Base-by-base conservation (phyloP, 129 eudicot species). In the Arctium minus region DNA sequence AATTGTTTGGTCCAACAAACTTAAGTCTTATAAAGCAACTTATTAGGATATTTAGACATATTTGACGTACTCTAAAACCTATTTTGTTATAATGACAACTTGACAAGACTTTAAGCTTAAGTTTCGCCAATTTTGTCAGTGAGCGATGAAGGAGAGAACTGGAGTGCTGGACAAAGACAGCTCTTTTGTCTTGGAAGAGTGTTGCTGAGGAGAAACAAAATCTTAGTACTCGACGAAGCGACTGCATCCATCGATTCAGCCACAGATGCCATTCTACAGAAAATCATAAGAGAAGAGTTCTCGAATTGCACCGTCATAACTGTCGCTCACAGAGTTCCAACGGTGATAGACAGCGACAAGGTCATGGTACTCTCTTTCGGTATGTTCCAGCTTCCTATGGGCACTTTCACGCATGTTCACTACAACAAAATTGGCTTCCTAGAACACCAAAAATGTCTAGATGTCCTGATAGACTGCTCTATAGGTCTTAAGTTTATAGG, bases 151-250 rank as follows among this genome's bases (percentile, higher is more conserved):
- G 97, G 98, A 1, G 92, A 90, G 68, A 94, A 94, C 42, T 94
- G 98, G 97, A 94, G 98, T 77, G 86, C 86, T 48, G 97, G 98
- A 15, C 98, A 92, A 79, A 73, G 98, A 30, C 97, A 92, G 27
- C 86, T 94, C 10, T 87, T 94, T n/a, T 94, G 93, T 70, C 93
- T 94, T 0, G 98, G 95, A 39, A 83, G 97, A 68, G 97, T 89
- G 13, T 80, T 94, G 13, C 88, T 94, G 2, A 88, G 74, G 80
- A 86, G 92, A 85, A 90, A 87, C 83, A 89, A 75, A 84, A 87
- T 92, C 18, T 74, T 92, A 36, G 92, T 94, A 27, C 89, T 94
- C 0, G 98, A 94, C 86, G 98, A 94, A 84, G 98, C 98, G n/a
- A 94, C 98, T 0, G 98, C 97, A 22, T 94, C 98, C 3, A 88